phyloP scores from a whole-genome alignment of 768 basidiomycete genomes.

The Ramaria sp. region DNA sequence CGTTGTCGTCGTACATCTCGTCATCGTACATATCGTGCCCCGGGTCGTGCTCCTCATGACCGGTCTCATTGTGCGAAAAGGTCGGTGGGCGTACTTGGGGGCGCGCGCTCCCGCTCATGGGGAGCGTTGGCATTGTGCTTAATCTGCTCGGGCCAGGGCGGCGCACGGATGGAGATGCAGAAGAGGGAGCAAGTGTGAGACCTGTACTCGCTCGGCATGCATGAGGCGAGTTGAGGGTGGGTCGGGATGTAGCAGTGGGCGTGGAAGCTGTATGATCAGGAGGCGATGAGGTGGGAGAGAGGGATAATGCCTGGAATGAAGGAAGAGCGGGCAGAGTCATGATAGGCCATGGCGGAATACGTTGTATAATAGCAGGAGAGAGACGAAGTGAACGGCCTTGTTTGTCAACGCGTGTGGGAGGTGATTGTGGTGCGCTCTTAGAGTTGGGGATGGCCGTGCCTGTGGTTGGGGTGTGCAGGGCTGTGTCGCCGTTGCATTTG shows the following conservation, averaged over 20 bases:
- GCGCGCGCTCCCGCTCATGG: not conserved
- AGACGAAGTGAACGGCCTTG: constrained; percentile 18
- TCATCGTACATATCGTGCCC: not conserved
- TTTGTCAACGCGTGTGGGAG: not conserved
- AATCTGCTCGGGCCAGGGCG: not conserved
- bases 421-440: not conserved
- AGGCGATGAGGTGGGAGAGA: constrained; percentile 78
- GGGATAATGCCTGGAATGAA: constrained; percentile 19
- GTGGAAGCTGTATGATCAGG: constrained; percentile 97
- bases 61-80: not conserved
- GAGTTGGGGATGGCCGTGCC: not conserved
- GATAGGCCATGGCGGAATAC: constrained; percentile 35
- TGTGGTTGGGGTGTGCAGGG: not conserved
- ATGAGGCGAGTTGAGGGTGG: not conserved
- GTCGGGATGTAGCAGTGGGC: constrained; percentile 67
- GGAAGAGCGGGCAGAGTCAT: constrained; percentile 41
- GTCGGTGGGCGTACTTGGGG: not conserved
- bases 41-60: not conserved
- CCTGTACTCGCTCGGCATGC: not conserved
- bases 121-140: not conserved
- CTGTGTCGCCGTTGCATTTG: not conserved
- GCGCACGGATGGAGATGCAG: not conserved
- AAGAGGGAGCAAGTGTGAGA: not conserved
- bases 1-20: not conserved
- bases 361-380: constrained; percentile 34